Conservation (phyloP, 1,284 basidiomycete genomes). For the Ustilago vetiveriae region DNA sequence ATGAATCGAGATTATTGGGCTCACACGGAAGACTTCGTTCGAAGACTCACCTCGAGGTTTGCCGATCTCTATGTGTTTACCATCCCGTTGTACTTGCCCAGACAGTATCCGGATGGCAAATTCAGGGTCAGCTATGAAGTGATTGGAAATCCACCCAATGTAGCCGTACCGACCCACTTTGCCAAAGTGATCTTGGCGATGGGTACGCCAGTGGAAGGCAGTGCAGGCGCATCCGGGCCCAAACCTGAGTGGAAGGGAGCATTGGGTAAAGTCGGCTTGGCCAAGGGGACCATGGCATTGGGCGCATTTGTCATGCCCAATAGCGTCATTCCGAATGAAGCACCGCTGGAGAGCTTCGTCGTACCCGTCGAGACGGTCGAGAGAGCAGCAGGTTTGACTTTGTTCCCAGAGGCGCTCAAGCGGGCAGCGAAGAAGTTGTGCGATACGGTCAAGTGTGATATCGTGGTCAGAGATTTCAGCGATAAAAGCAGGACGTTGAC, state of each 20-base stretch:
- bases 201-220: conserved; percentile 10
- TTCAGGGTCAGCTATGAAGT: conserved; percentile 88
- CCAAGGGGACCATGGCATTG: conserved; percentile 27
- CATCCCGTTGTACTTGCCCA: conserved; percentile 93
- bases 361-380: conserved; percentile 85
- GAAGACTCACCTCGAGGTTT: conserved; percentile 84
- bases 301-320: conserved; percentile 66
- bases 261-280: conserved; percentile 28
- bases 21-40: conserved; percentile 84
- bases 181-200: conserved; percentile 88
- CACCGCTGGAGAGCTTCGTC: conserved; percentile 58
- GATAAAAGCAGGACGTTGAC: conserved; percentile 43
- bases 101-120: conserved; percentile 84
- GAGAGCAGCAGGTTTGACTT: conserved; percentile 83
- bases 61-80: conserved; percentile 97
- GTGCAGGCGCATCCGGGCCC: conserved; percentile 14
- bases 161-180: conserved; percentile 96
- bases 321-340: conserved; percentile 62
- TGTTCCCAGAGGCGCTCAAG: conserved; percentile 89
- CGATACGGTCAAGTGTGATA: conserved; percentile 63
- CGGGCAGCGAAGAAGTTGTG: conserved; percentile 84
- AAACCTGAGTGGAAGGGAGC: conserved; percentile 24
- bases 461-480: conserved; percentile 61
- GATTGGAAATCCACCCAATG: conserved; percentile 87
- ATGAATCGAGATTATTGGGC: conserved; percentile 92